Evolutionary conservation across 352 stramenopile species (phyloP).

Genomic region (Phytophthora vignae): DNA sequence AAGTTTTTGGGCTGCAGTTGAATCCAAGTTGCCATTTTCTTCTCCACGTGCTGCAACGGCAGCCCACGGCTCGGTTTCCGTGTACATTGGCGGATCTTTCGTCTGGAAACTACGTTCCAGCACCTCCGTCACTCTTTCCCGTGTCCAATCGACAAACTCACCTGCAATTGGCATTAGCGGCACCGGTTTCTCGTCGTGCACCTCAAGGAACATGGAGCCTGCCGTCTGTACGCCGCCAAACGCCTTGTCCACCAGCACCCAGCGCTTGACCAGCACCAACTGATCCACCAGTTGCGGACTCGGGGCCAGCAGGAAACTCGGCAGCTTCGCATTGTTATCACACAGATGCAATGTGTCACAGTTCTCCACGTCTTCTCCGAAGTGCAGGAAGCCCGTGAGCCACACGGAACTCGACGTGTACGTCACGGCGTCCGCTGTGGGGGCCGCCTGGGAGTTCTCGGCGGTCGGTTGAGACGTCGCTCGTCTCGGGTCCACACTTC

Average conservation of each 20-base stretch:
- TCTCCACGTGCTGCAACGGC: conserved; percentile 2
- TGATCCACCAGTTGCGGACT: conserved; percentile 44
- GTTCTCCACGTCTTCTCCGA: conserved; percentile 27
- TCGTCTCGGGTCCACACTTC: conserved; percentile 7
- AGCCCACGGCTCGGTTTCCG: conserved; percentile 35
- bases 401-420: conserved; percentile 49
- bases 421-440: conserved; percentile 22
- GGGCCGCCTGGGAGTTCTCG: background rate
- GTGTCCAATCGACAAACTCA: conserved; percentile 16
- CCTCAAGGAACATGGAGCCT: conserved; percentile 49
- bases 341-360: conserved; percentile 41
- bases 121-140: conserved; percentile 31
- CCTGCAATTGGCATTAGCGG: conserved; percentile 8
- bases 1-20: background rate
- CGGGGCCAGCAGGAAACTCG: conserved; percentile 52
- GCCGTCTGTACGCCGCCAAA: conserved; percentile 13
- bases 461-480: conserved; percentile 1
- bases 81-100: conserved; percentile 61
- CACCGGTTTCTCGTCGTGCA: conserved; percentile 33
- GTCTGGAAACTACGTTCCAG: conserved; percentile 43
- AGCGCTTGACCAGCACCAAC: conserved; percentile 67
- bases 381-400: conserved; percentile 61
- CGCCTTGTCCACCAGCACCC: conserved; percentile 56
- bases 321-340: conserved; percentile 42
- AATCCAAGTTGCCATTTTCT: conserved; percentile 6